Base-by-base conservation (phyloP, 352 stramenopile species). In the Pythium plurisporium region DNA sequence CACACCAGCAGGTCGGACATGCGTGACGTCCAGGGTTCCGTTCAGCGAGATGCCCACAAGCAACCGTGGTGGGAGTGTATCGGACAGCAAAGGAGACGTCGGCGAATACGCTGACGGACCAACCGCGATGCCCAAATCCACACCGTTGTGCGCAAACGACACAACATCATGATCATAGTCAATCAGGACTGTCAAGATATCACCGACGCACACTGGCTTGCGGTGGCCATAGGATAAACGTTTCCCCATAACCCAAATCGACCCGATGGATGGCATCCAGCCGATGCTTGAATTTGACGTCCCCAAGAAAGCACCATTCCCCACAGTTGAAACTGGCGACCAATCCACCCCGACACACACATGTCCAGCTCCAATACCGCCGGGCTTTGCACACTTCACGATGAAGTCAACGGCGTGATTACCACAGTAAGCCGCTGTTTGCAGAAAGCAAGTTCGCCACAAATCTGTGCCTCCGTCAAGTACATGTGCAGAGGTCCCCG, bases 251-350 rank as follows among this genome's bases (percentile, higher is more conserved):
- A 89, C 70, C 85, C 85, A 95, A 6, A 95, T 34, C 0, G 73
- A 73, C 9, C 81, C 85, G 46, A 92, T 84, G 11, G 85, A 86
- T 0, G 85, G 85, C 82, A 95, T 95, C 82, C 82, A 95, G 1
- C 82, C 85, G 26, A 95, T 71, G 36, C 82, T 92, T 55, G 51
- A 59, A 4, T 29, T 14, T 1, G 42, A 57, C 5, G 46, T 49
- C 7, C 62, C 56, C 11, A 70, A 23, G 27, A 63, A 65, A 4
- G 4, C 20, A 5, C 29, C 26, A 15, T 4, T 45, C 1, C 34
- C 12, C 3, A 15, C 36, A 11, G 55, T 45, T 14, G 38, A 5
- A 6, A 25, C n/a, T 23, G 46, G 19, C 2, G 54, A 62, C 80
- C 81, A 93, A 26, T 91, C 79, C 42, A 86, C 70, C 7, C 85